These are phyloP conservation scores for Myxozyma sirexii DNA, from an alignment of 805 yeast genomes.

Conservation along the genomic window DNA sequence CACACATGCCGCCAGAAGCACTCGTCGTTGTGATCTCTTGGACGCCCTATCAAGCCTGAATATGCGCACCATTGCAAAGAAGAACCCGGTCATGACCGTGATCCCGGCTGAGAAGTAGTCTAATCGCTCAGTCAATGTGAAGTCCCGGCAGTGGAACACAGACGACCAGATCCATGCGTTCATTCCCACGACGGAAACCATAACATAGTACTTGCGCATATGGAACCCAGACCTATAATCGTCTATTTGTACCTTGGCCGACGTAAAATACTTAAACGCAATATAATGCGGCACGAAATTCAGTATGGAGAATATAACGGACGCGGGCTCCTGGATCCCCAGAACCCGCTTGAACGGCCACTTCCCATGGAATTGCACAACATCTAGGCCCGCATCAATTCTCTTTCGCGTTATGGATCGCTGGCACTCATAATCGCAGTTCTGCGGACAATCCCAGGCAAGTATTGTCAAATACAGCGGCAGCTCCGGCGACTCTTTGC, in stretches of 20 bases:
- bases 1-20: slow-evolving; percentile 50
- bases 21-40: slow-evolving; percentile 39
- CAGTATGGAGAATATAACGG: slow-evolving; percentile 74
- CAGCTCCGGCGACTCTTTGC: slow-evolving; percentile 41
- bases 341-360: slow-evolving; percentile 86
- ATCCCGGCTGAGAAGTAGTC: slow-evolving; percentile 94
- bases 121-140: slow-evolving; percentile 72
- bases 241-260: slow-evolving; percentile 8
- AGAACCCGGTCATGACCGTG: slow-evolving; percentile 79
- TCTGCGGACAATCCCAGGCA: slow-evolving; percentile 72
- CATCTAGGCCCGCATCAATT: slow-evolving; percentile 50
- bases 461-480: slow-evolving; percentile 51
- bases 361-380: slow-evolving; percentile 91
- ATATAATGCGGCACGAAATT: slow-evolving; percentile 65
- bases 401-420: slow-evolving; percentile 66
- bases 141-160: slow-evolving; percentile 86
- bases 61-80: slow-evolving; percentile 63
- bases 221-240: slow-evolving; percentile 33
- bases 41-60: slow-evolving; percentile 56
- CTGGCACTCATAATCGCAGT: slow-evolving; percentile 95
- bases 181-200: slow-evolving; percentile 67
- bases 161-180: slow-evolving; percentile 87
- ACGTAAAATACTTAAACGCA: slow-evolving; percentile 39
- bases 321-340: slow-evolving; percentile 85
- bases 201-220: slow-evolving; percentile 45